Evolutionary conservation across 495 filamentous ascomycete species (phyloP), one percentile per base, ranked within the genome.

Genomic region (Penicillium mononematosum): DNA sequence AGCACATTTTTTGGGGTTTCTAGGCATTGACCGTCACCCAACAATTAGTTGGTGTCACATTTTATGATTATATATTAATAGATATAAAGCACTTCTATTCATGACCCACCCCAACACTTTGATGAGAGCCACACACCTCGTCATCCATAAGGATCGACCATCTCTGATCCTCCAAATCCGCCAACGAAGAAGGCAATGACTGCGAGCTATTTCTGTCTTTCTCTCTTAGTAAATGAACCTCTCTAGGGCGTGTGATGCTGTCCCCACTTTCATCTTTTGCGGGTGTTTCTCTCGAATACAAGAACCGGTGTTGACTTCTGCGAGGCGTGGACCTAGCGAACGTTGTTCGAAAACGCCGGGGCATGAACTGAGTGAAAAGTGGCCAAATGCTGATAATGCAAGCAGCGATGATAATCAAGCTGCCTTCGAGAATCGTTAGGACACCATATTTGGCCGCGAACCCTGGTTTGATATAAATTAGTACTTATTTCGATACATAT

Each of bases 321-420:
- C 39, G 47, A 27, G 36, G 9, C 14, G 10, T 44, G 34, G 27
- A 43, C 1, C 45, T 50, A 0, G 50, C 53, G 5, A 46, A 17
- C 10, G 44, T 52, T 32, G 29, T 56, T 3, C 47, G 31, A 5
- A 62, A 39, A 42, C 38, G 24, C 9, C 45, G 36, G 0, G 63
- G 59, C n/a, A 65, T 31, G 38, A 60, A 38, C 3, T 42, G 50
- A 6, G 58, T 61, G 17, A 66, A 55, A 22, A 66, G 46, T 2
- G 64, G 60, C 64, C 64, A 66, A n/a, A 61, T 63, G 1, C 51
- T 50, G 9, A 62, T 56, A 16, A 66, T 58, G 34, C 60, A 66
- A 10, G 64, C 60, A 20, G 64, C 58, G 19, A 66, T 54, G 29
- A 66, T 59, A 11, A 63, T 52, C 20, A 66, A 32, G 0, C 36